Evolutionary conservation across 1,284 basidiomycete species (phyloP), one percentile per base, ranked within the genome.

Genomic region (Garcileccinum viscosum): DNA sequence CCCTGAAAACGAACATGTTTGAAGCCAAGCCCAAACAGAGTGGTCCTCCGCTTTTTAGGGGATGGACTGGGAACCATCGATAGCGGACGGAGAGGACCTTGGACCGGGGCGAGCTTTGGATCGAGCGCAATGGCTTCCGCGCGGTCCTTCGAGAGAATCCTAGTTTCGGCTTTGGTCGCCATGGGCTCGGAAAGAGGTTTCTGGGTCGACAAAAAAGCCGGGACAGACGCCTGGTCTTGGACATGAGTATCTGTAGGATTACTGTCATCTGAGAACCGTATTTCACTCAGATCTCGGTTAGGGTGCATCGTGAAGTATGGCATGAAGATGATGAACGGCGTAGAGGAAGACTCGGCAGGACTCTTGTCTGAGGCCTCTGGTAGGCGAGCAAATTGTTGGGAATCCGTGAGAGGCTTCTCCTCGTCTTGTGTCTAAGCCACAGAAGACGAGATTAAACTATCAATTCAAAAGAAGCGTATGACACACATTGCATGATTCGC

Each of bases 101-200:
- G 80, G n/a, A 81, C 77, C 33, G 77, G 77, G 2, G 78, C 76
- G 27, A 78, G 78, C 67, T 81, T 78, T 8, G 77, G 80, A 40
- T 78, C 77, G 22, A 70, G 65, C 6, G 66, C 47, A 17, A 78
- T 78, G 22, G 78, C 75, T 60, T 78, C 76, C 3, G 61, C 71
- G 2, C 77, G 73, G 59, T 80, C 78, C 35, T 42, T 62, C 14
- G 80, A 73, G 35, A 78, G 71, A 37, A 67, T 30, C 17, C 27
- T 30, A 27, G 58, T 40, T 56, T 69, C 75, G 66, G 71, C 72
- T 37, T 73, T 72, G 64, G 70, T 60, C 15, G 56, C 69, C 53
- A 74, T 33, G 4, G 67, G 70, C 32, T 73, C 66, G 2, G 67
- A 47, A 40, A 74, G 62, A 1, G 70, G 69, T 32, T 56, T 62